These are phyloP conservation scores for Spergularia azorica DNA, from an alignment of 179 eudicot genomes.

Conservation along the genomic window DNA sequence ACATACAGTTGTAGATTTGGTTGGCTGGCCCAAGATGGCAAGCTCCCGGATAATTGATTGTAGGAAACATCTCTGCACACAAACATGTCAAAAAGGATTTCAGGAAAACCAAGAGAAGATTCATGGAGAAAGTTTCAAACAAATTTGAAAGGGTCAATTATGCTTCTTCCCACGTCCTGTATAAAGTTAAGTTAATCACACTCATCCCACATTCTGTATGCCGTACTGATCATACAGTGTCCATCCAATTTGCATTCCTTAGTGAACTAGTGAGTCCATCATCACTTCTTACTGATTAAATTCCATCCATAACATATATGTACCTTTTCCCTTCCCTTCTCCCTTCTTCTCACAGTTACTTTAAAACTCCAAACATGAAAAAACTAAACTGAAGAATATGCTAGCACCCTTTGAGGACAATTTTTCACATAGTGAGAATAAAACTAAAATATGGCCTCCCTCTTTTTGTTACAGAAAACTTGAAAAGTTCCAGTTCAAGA, in stretches of 20 bases:
- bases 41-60: slow-evolving; percentile 42
- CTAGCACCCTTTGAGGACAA: background rate
- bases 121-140: background rate
- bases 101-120: background rate
- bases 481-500: background rate
- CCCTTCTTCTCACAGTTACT: background rate
- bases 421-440: background rate
- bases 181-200: background rate
- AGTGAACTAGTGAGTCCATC: background rate
- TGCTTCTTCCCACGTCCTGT: no score
- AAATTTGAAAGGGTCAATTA: no score
- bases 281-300: background rate
- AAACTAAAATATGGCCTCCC: background rate
- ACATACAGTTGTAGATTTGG: slow-evolving; percentile 41
- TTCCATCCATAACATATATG: no score
- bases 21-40: slow-evolving; percentile 43
- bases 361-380: background rate
- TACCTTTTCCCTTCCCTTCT: background rate
- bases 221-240: background rate
- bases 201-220: background rate
- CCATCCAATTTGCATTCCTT: background rate
- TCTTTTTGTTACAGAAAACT: background rate
- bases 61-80: slow-evolving; percentile 47
- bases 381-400: background rate
- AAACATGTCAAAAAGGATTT: background rate